Base-by-base conservation (phyloP, 1,284 basidiomycete species). In the Apiotrichum sp. region DNA sequence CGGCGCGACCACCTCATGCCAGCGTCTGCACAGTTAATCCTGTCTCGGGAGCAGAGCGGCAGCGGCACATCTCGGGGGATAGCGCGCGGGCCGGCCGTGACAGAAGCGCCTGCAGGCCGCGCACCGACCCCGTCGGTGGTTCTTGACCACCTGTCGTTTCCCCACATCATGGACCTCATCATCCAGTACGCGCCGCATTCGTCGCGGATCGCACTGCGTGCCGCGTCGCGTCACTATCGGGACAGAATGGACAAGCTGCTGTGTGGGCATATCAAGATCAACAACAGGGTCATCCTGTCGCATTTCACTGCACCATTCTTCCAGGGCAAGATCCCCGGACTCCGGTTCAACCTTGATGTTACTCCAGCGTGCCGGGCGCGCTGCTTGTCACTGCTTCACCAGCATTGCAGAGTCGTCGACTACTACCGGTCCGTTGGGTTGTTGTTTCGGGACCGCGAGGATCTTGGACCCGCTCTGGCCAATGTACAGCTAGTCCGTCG, bases 111-210 rank as follows among this genome's bases (percentile, higher is more conserved):
- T 32, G 9, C 11, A 33, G 22, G 22, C 22, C 22, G 22, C 22
- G 22, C 44, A 6, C 33, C 34, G 2, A n/a, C n/a, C 6, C 22
- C 47, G 16, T 14, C 7, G 8, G 38, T 22, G 14, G 35, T 52
- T 5, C 40, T 56, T 31, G 46, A 56, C 42, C n/a, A 42, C 29
- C 5, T 9, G 16, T 36, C 13, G 34, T 56, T 42, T 34, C 55
- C 55, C 3, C 55, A 56, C 22, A 48, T 56, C 34, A 42, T 56
- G 35, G 55, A 56, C 41, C 31, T 39, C 4, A 52, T 56, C 40
- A 34, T 56, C 11, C 13, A 11, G n/a, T 42, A 36, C 29, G 42
- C 57, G 2, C 41, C 50, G 4, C 29, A 33, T 6, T 41, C 39
- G 11, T 41, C 43, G 31, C 36, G 45, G 6, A 32, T 46, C 4